Conservation (phyloP, 2,329 filamentous ascomycete genomes). For the Chaetomium sp. region DNA sequence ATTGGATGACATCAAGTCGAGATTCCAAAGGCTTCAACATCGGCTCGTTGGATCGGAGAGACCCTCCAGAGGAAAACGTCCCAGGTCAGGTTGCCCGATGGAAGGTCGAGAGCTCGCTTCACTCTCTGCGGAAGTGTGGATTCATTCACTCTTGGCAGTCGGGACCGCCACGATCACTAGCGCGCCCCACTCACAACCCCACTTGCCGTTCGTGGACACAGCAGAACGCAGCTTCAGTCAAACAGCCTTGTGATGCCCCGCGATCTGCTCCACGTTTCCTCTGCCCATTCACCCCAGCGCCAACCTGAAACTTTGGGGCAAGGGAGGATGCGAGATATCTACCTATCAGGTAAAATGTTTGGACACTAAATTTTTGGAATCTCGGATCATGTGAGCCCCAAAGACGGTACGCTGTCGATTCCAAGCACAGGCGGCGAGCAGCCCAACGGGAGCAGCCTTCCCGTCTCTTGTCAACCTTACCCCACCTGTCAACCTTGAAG, state of each 20-base stretch:
- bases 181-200: not conserved
- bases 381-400: not conserved
- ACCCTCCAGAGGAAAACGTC: too few species aligned
- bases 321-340: not conserved
- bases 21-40: not conserved
- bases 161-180: not conserved
- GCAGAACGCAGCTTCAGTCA: not conserved
- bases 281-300: not conserved
- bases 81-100: not conserved
- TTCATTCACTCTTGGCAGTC: not conserved
- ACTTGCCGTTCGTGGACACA: not conserved
- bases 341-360: not conserved
- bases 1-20: too few species aligned
- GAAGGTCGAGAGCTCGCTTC: not conserved
- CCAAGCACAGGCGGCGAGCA: too few species aligned
- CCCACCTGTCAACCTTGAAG: constrained; percentile 1
- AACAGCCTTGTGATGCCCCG: not conserved
- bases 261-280: not conserved
- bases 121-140: too few species aligned
- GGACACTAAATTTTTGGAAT: not conserved
- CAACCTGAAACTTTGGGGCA: not conserved
- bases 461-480: not conserved
- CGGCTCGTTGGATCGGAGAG: not conserved
- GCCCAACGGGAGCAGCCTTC: not conserved
- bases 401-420: not conserved